Conservation (phyloP, 345 rosid genomes). For the Ricinus communis region DNA sequence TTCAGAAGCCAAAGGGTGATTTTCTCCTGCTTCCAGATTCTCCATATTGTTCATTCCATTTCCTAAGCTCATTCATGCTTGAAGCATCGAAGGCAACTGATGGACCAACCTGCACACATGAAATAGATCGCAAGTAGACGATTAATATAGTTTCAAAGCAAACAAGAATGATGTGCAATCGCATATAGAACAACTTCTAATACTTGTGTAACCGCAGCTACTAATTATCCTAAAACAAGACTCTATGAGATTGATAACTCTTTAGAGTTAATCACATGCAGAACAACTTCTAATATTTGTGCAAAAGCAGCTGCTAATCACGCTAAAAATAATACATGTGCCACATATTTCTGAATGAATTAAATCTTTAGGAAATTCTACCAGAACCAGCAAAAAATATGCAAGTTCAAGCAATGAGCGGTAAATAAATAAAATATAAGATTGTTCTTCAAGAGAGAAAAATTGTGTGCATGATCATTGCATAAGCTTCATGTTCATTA, state of each 20-base stretch:
- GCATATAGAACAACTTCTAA: not conserved
- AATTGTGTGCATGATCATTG: not conserved
- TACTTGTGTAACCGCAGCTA: not conserved
- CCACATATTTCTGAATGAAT: not conserved
- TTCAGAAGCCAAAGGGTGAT: constrained; percentile 83
- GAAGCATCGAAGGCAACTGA: constrained; percentile 85
- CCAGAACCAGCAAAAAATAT: not conserved
- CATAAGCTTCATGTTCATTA: not conserved
- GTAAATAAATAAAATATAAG: not conserved
- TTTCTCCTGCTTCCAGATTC: constrained; percentile 90
- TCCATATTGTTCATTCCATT: constrained; percentile 98
- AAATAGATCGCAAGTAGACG: not conserved
- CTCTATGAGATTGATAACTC: no score
- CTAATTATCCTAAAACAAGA: no score
- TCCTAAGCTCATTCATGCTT: constrained; percentile 91
- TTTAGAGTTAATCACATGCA: not conserved
- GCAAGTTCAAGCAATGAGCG: no score
- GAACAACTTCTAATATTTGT: not conserved
- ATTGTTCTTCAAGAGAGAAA: not conserved
- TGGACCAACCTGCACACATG: constrained; percentile 69
- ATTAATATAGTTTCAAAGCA: not conserved
- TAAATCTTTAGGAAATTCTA: no score
- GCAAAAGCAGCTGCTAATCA: no score
- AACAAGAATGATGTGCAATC: no score
- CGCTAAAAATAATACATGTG: no score